Base-by-base conservation (phyloP, 2,329 filamentous ascomycete genomes). In the Exophiala sp. region DNA sequence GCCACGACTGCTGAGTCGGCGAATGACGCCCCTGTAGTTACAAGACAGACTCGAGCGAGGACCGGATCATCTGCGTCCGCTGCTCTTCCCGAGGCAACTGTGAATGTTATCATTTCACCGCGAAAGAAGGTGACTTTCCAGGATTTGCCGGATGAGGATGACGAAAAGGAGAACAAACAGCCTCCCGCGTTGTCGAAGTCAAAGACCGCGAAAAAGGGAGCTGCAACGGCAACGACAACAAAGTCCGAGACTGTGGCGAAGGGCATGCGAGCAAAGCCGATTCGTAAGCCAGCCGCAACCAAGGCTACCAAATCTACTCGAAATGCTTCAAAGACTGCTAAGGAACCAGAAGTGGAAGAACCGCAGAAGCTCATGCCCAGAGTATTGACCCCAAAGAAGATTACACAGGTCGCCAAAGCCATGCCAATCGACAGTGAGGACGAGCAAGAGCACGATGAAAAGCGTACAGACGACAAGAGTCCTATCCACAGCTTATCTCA, bases 41-140 rank as follows among this genome's bases (percentile, higher is more conserved):
- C 55, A 12, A 55, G 55, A 48, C 55, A 58, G 45, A 60, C 60
- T 21, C 53, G 62, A 34, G 50, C 51, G 16, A 56, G 62, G 33
- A 35, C 55, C 8, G 58, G 49, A 35, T 60, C 58, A 2, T 33
- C 44, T 18, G 46, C 50, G 10, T 54, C 57, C 9, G 50, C 49
- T 32, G 45, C 47, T n/a, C 35, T 41, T 3, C 12, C 34, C 14
- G 57, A 54, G 8, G 46, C 57, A 14, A 35, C 39, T 3, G 33
- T 57, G 14, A 38, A 42, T 33, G 44, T 55, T 16, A 48, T 52
- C 9, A 29, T 50, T 3, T 54, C 50, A 1, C 67, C 70, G 47
- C 71, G 69, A 62, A 77, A 75, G 64, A 76, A 70, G 39, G 76
- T 78, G 20, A 77, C 74, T 2, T 78, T 78, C 57, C 66, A 74